Base-by-base conservation (phyloP, 257 asterid genomes). In the Haberlea rhodopensis region DNA sequence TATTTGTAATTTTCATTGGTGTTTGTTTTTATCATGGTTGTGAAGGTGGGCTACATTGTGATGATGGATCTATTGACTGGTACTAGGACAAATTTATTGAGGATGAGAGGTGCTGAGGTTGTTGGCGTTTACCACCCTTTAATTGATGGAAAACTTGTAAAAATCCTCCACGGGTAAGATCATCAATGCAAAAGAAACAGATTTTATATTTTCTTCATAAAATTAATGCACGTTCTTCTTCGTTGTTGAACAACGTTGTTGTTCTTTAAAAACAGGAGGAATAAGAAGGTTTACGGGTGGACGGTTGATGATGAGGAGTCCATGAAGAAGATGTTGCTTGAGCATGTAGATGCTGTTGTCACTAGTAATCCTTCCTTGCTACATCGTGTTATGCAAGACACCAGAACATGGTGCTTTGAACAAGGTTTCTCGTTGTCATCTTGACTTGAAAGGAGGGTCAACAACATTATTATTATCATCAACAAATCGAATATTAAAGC, bases 41-140 rank as follows among this genome's bases (percentile, higher is more conserved):
- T 76, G 79, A 75, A 92, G 99, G 97, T 87, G 34, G 99, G 99
- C 16, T 89, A 92, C 80, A 89, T 89, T 25, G 96, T 92, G 64
- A 87, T 92, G 99, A 79, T 76, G 37, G 94, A 87, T 63, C 89
- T 79, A 9, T 57, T 86, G 24, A 82, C 83, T 34, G 90, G 95
- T 65, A 79, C 66, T 56, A 79, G 91, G 75, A 82, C 71, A 57
- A 67, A 76, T n/a, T 37, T 86, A 62, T 70, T 92, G 81, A 83
- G 99, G 76, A 85, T 89, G 91, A 78, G 78, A 72, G 82, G 76
- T 31, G 99, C 99, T 24, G 83, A 76, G 54, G 96, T 87, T 52
- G 97, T 92, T 28, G 99, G 95, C 51, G 94, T 87, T 52, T 89
- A 89, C 87, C 94, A 92, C 77, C 94, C 94, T 71, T 67, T 92